Evolutionary conservation across 306 rosid species (phyloP).

Genomic region (Sphenostylis stenocarpa): DNA sequence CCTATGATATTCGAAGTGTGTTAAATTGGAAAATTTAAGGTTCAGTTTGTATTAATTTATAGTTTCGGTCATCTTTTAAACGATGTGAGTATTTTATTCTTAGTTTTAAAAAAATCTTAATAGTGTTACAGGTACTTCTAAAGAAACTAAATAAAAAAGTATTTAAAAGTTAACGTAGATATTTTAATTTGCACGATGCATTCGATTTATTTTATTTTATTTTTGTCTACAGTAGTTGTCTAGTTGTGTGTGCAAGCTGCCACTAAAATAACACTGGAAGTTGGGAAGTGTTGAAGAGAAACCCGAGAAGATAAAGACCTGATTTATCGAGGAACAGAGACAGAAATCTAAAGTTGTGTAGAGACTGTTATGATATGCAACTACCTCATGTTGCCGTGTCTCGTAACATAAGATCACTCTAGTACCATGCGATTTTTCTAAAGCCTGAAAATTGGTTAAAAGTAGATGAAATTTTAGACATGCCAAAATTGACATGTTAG

Average conservation of each 20-base stretch:
- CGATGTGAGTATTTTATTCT: background rate
- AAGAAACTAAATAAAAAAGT: background rate
- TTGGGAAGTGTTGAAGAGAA: background rate
- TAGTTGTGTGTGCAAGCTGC: background rate
- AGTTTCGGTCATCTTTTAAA: background rate
- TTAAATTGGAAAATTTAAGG: background rate
- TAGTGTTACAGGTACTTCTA: background rate
- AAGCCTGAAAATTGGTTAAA: too few relatives aligned
- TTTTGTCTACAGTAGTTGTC: background rate
- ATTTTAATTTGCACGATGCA: background rate
- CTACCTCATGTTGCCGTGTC: background rate
- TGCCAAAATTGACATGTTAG: too few relatives aligned
- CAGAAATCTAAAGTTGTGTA: background rate
- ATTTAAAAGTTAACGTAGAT: background rate
- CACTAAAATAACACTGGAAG: background rate
- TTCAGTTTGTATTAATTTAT: background rate
- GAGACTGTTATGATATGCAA: background rate
- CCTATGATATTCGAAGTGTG: background rate
- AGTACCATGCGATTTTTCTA: background rate
- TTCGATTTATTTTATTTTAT: background rate
- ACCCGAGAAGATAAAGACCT: background rate
- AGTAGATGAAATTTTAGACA: too few relatives aligned
- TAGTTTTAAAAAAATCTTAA: background rate
- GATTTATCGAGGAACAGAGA: background rate
- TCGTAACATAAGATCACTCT: background rate